phyloP scores from a whole-genome alignment of 805 yeast genomes.

The Torulaspora franciscae region DNA sequence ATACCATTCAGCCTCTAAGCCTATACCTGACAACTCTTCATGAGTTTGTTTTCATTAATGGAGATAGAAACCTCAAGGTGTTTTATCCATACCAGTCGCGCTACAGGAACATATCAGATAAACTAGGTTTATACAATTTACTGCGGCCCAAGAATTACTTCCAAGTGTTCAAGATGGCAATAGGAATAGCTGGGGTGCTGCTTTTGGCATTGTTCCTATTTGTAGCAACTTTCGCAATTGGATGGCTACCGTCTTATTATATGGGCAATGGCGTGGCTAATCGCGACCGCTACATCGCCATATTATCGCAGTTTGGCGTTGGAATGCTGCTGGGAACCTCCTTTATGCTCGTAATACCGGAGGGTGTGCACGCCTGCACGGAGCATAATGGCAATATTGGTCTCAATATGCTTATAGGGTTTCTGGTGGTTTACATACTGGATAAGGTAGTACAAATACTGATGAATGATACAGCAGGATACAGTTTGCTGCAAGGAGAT shows the following conservation, averaged over 20 bases:
- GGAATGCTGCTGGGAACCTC: constrained; percentile 55
- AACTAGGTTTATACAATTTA: background rate
- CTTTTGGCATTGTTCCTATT: constrained; percentile 19
- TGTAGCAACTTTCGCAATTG: constrained; percentile 29
- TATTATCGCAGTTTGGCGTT: constrained; percentile 46
- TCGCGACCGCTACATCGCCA: constrained; percentile 28
- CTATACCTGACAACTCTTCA: background rate
- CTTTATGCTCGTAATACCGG: constrained; percentile 52
- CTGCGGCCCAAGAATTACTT: background rate
- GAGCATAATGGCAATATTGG: constrained; percentile 41
- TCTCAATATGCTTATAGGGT: constrained; percentile 45
- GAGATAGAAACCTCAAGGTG: background rate
- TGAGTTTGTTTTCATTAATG: background rate
- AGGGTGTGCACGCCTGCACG: constrained; percentile 45
- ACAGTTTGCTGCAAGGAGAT: background rate
- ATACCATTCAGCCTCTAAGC: constrained; percentile 5
- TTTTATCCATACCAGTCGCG: background rate
- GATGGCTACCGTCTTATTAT: constrained; percentile 28
- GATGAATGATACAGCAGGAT: constrained; percentile 7
- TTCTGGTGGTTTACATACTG: constrained; percentile 42
- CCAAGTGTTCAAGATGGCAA: constrained; percentile 4
- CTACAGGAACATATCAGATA: background rate
- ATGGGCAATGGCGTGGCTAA: constrained; percentile 11
- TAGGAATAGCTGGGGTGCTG: constrained; percentile 14
- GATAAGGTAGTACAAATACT: constrained; percentile 35